Evolutionary conservation across 2,329 filamentous ascomycete genomes (phyloP), one percentile per base, ranked within the genome.

Genomic region (Fusarium austroafricanum): DNA sequence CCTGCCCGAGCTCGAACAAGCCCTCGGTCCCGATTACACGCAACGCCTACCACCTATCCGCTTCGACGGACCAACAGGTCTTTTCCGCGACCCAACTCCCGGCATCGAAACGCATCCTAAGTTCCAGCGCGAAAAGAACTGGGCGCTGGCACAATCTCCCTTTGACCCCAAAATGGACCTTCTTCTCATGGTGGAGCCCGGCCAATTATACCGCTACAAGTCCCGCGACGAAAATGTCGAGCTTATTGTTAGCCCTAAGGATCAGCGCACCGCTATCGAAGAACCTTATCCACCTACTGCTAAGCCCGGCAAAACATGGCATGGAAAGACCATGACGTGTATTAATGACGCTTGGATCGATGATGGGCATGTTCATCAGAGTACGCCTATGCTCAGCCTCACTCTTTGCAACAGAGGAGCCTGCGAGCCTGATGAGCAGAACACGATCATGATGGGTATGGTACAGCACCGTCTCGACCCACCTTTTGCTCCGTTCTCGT

Each of bases 51-150:
- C 65, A 2, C 53, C 68, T 3, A 53, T 71, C 5, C 61, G 58
- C 14, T 71, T 71, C 40, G 15, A 50, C 5, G 33, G 53, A 37
- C 68, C 66, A 4, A 58, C 56, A 3, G 44, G 44, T 2, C 58
- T 71, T 11, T 40, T 38, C 17, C 68, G 68, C 15, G 35, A 70
- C 9, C 31, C 67, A 12, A 31, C 42, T 10, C n/a, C 38, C 10
- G 67, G 67, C 6, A 14, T 71, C 20, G 67, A 71, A 45, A 26
- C 23, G 1, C 51, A 68, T 2, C 67, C 53, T 11, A 50, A 64
- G 4, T 70, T 68, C 18, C 67, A 70, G 52, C 67, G 67, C 5
- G 67, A 70, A 23, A 70, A 70, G 67, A 70, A 70, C 31, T 70
- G 67, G 67, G 67, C 67, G 8, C 67, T 37, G 3, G 64, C 33